A percentile compares a stretch with the other conserved stretches of the same genome.
Evolutionary conservation across 1,284 basidiomycete species (phyloP).

Genomic region (Ganoderma boninense): DNA sequence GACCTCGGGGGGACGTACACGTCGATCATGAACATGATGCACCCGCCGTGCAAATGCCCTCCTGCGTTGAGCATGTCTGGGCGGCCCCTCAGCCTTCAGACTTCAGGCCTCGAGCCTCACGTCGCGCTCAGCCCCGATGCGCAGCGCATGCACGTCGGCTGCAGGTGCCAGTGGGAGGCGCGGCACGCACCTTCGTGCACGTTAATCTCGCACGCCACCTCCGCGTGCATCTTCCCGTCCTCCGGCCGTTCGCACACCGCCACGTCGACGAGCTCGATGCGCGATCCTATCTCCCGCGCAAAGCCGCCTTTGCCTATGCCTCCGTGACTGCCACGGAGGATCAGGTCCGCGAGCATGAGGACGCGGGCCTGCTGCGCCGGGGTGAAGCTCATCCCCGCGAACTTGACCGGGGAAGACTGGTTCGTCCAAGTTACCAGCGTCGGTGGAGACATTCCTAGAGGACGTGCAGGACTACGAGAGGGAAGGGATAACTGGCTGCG

Average conservation of each 20-base stretch:
- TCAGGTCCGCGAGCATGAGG: neutral
- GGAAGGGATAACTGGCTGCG: neutral
- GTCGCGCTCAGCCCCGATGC: too few relatives aligned
- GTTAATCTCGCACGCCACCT: conserved; percentile 1
- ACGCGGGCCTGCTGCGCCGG: neutral
- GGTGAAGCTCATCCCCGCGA: neutral
- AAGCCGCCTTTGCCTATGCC: neutral
- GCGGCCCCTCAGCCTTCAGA: too few relatives aligned
- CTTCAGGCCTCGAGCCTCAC: too few relatives aligned
- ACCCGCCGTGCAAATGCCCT: conserved; percentile 1
- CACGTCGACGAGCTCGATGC: conserved; percentile 1
- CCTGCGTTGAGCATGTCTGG: conserved; percentile 6
- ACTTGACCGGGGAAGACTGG: neutral
- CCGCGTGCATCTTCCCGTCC: conserved; percentile 6
- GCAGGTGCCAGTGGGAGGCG: too few relatives aligned
- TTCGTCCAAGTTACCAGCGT: neutral
- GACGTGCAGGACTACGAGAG: neutral
- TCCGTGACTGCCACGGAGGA: conserved; percentile 2
- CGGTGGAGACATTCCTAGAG: neutral
- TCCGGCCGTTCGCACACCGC: neutral
- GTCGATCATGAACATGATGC: conserved; percentile 11
- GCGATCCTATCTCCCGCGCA: neutral
- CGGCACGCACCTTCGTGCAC: neutral
- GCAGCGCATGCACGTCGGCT: too few relatives aligned
- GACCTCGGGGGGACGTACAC: conserved; percentile 4